phyloP scores from a whole-genome alignment of 345 rosid species.

The Atalantia buxifolia region DNA sequence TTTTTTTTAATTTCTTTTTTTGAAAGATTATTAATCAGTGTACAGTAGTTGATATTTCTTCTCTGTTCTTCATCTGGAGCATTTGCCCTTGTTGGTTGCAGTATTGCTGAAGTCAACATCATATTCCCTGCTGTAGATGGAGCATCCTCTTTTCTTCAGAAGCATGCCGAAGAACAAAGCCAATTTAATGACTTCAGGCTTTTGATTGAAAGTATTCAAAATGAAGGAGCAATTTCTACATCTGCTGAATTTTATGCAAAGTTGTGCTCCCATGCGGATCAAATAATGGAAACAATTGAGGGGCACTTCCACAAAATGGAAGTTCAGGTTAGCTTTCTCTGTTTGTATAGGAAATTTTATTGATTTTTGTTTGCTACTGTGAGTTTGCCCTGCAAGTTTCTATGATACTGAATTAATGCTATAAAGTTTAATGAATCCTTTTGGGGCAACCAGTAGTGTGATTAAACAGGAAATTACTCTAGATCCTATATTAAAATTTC shows the following conservation, averaged over 20 bases:
- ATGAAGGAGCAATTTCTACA: conserved; percentile 65
- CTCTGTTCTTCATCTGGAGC: neutral
- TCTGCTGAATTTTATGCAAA: conserved; percentile 68
- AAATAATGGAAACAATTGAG: conserved; percentile 71
- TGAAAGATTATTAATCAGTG: neutral
- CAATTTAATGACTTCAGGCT: conserved; percentile 71
- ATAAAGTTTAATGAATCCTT: neutral
- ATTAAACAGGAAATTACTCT: neutral
- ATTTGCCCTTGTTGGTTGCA: conserved; percentile 31
- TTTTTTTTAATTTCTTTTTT: neutral
- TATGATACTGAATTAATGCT: neutral
- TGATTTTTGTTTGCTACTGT: conserved; percentile 13
- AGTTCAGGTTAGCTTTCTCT: conserved; percentile 58
- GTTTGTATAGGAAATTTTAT: neutral
- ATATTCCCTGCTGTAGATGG: conserved; percentile 88
- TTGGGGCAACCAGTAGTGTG: neutral
- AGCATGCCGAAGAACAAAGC: conserved; percentile 83
- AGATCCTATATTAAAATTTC: neutral
- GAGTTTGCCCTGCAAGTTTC: conserved; percentile 8
- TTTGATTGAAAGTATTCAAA: conserved; percentile 77
- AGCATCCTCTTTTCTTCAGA: conserved; percentile 65
- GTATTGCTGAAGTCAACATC: conserved; percentile 89
- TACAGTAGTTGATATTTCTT: neutral
- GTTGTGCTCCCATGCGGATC: conserved; percentile 84
- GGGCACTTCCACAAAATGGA: conserved; percentile 79